Evolutionary conservation across 192 early-diverging fungal species (phyloP), one percentile per base, ranked within the genome.

Genomic region (Backusella liffmaniae): DNA sequence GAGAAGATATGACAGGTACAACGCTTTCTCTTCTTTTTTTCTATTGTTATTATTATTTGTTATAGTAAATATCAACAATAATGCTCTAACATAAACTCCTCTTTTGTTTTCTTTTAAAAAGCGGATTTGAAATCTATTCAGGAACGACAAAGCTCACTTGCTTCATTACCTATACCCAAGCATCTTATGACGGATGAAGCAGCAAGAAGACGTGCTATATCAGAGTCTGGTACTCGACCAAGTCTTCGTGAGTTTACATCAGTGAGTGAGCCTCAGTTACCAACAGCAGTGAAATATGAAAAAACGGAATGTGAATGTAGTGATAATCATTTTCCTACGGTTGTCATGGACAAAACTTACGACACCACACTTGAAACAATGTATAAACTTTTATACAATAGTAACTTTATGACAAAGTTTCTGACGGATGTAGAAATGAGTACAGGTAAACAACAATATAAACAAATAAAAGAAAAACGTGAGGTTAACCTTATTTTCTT

Each of bases 371-470:
- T 90, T 0, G 82, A 87, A 72, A 75, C 73, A 36, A 80, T 90
- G 34, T 90, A 84, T 73, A 84, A 88, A 62, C 74, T 90, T n/a
- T n/a, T 90, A 18, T 88, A 87, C 46, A 82, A 80, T 12, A 85
- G 83, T 23, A 76, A 76, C 16, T 90, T 90, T 67, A 75, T 78
- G 44, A 77, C 85, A 41, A 42, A 68, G 37, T 90, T 83, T 53
- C 51, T 90, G 39, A 79, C 44, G 3, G 83, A 85, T 53, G 81
- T 84, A 5, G 87, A 84, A 79, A 86, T 85, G 62, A 80, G 81
- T 37, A 80, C 82, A 39, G 88, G 87, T 81, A 82, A 77, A 18
- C 67, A 67, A 62, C 26, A 21, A 65, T 73, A 29, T 72, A 78
- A 56, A 10, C 32, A n/a, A 26, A 70, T 70, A 30, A 35, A 56